Percentiles rank a stretch among this genome's conserved stretches.
Evolutionary conservation across 805 yeast genomes (phyloP).

Genomic region (Clavispora phyllophila): DNA sequence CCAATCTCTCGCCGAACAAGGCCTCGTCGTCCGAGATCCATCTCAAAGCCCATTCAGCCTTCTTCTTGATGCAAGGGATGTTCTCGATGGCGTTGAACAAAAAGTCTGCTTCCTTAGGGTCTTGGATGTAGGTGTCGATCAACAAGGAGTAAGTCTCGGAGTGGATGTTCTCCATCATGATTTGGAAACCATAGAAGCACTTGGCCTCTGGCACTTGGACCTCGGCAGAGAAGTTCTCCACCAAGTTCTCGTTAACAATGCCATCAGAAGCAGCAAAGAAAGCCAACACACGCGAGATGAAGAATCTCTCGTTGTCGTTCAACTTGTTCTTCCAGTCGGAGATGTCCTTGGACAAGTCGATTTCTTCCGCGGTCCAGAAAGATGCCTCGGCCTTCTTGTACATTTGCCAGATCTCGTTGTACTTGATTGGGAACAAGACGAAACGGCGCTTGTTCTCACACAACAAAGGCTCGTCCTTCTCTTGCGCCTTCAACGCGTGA

Average conservation of each 20-base stretch:
- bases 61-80: constrained; percentile 92
- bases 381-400: constrained; percentile 99
- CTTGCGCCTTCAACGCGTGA: constrained; percentile 65
- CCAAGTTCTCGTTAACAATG: constrained; percentile 94
- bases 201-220: constrained; percentile 97
- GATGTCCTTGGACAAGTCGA: constrained; percentile 86
- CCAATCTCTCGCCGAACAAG: constrained; percentile 89
- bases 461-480: constrained; percentile 85
- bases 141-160: constrained; percentile 94
- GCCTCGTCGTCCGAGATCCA: constrained; percentile 92
- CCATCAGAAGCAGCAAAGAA: constrained; percentile 99
- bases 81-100: constrained; percentile 94
- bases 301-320: constrained; percentile 88
- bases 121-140: constrained; percentile 93
- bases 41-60: constrained; percentile 98
- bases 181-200: constrained; percentile 98
- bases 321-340: constrained; percentile 89
- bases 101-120: constrained; percentile 86
- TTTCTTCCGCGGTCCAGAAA: constrained; percentile 99
- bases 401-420: constrained; percentile 98
- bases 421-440: constrained; percentile 92
- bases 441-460: constrained; percentile 81
- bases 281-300: constrained; percentile 88
- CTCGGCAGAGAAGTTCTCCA: constrained; percentile 95
- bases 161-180: constrained; percentile 99